Base-by-base conservation (phyloP, 2,329 filamentous ascomycete genomes). In the Magnaporthiopsis incrustans region DNA sequence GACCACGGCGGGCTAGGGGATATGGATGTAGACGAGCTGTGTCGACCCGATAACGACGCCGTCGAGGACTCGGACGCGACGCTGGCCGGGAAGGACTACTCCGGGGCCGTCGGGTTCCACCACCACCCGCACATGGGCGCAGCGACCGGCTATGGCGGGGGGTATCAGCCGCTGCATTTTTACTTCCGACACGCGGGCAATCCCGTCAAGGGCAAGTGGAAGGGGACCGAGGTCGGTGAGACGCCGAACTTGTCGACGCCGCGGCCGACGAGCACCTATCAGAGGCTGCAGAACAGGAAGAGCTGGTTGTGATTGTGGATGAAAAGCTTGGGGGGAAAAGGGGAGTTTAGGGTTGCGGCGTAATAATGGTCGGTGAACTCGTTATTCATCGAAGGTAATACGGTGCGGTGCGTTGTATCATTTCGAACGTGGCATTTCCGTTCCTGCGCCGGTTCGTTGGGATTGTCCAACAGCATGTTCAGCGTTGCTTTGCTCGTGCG, bases 1-100 rank as follows among this genome's bases (percentile, higher is more conserved):
- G 78, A 78, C 50, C 77, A 79, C 63, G 79, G 79, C 63, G 79
- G 77, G 38, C 15, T 18, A 65, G 72, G 69, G 11, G 72, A 72
- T n/a, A 77, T 12, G 44, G 44, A 53, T 25, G 44, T 53, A 6
- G 44, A 53, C 22, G 44, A 53, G 44, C 44, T 53, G 44, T 53
- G 44, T 22, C 44, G 44, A 2, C 26, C 57, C 11, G 57, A 27
- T 5, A 25, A 26, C 26, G 26, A 2, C 44, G n/a, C 22, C 44
- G n/a, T 22, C 3, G 44, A 25, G 44, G 44, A 53, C 44, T 53
- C 44, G 44, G 44, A 53, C 5, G 7, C 22, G 44, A 53, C 44
- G 18, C 18, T 53, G 44, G 44, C 6, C 58, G 30, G 27, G 8
- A 59, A 33, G 27, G 57, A 27, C 57, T 27, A 32, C 15, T 22